These are phyloP conservation scores for Ciborinia camelliae DNA, from an alignment of 2,329 filamentous ascomycete species.

Conservation along the genomic window DNA sequence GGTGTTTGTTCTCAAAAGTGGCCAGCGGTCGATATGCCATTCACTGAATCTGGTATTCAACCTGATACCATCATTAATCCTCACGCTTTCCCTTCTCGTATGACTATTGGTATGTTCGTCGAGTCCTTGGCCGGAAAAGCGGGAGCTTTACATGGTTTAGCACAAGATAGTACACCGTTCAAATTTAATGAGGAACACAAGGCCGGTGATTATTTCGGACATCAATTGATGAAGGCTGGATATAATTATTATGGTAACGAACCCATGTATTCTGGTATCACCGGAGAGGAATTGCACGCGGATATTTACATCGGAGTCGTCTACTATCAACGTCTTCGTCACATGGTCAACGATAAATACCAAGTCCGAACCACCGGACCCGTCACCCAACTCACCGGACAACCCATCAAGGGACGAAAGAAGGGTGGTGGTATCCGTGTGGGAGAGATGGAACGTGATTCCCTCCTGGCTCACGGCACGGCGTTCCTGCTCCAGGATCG, in stretches of 20 bases:
- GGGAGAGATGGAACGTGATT: constrained; percentile 98
- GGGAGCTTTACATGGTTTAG: constrained; percentile 89
- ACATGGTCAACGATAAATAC: constrained; percentile 99
- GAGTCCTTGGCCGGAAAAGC: constrained; percentile 95
- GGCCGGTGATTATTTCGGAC: constrained; percentile 89
- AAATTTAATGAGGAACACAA: constrained; percentile 90
- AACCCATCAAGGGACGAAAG: constrained; percentile 95
- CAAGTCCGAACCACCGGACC: constrained; percentile 95
- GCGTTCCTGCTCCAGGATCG: constrained; percentile 94
- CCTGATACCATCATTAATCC: constrained; percentile 99
- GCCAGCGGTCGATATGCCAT: constrained; percentile 91
- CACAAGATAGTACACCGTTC: constrained; percentile 94
- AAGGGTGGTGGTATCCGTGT: constrained; percentile 98
- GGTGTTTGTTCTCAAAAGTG: constrained; percentile 96
- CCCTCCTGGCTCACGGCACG: constrained; percentile 89
- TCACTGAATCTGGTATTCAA: constrained; percentile 93
- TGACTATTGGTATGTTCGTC: constrained; percentile 99
- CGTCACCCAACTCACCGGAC: constrained; percentile 83
- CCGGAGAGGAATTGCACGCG: constrained; percentile 85
- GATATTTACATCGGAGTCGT: constrained; percentile 97
- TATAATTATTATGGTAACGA: constrained; percentile 99
- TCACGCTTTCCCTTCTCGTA: constrained; percentile 97
- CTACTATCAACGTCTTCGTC: constrained; percentile 94
- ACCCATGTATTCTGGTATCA: constrained; percentile 97
- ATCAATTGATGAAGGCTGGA: constrained; percentile 90